phyloP scores from a whole-genome alignment of 2,329 filamentous ascomycete genomes.

The Verticillium nonalfalfae region DNA sequence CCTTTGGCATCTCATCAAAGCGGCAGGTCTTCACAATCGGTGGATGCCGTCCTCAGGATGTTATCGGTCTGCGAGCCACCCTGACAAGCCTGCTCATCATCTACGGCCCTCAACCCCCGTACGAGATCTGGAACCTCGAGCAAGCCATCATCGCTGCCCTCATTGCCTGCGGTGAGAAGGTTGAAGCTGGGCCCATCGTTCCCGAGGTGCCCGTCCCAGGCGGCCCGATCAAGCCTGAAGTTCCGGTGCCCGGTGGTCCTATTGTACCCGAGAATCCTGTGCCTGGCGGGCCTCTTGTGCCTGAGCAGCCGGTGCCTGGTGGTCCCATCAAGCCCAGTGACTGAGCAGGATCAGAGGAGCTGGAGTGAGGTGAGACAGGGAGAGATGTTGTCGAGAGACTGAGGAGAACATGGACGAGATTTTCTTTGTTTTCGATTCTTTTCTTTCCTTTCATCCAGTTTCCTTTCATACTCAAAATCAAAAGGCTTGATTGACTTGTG shows the following conservation, averaged over 20 bases:
- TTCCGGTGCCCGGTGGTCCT: constrained; percentile 16
- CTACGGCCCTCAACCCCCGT: constrained; percentile 8
- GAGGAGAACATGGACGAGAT: too few species aligned
- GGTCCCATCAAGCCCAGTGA: constrained; percentile 7
- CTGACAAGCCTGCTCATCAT: constrained; percentile 10
- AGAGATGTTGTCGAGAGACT: background rate
- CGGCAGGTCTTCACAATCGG: constrained; percentile 12
- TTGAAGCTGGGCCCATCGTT: constrained; percentile 8
- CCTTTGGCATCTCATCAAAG: constrained; percentile 6
- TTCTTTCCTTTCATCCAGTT: constrained; percentile 1
- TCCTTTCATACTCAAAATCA: constrained; percentile 6
- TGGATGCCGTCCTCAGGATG: constrained; percentile 9
- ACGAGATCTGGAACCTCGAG: constrained; percentile 11
- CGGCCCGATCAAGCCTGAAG: constrained; percentile 21
- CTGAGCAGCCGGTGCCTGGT: constrained; percentile 7
- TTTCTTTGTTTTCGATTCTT: too few species aligned
- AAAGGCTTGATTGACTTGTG: constrained; percentile 18
- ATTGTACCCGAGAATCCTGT: constrained; percentile 20
- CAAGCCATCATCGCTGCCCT: constrained; percentile 12
- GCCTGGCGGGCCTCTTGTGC: constrained; percentile 20
- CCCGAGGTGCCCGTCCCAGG: constrained; percentile 19
- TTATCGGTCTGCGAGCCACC: constrained; percentile 12
- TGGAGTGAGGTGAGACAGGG: background rate
- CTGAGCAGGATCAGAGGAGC: background rate
- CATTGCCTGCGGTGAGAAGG: constrained; percentile 8